Conservation (phyloP, 192 early-diverging fungal species). For the Dissophora globulifera region DNA sequence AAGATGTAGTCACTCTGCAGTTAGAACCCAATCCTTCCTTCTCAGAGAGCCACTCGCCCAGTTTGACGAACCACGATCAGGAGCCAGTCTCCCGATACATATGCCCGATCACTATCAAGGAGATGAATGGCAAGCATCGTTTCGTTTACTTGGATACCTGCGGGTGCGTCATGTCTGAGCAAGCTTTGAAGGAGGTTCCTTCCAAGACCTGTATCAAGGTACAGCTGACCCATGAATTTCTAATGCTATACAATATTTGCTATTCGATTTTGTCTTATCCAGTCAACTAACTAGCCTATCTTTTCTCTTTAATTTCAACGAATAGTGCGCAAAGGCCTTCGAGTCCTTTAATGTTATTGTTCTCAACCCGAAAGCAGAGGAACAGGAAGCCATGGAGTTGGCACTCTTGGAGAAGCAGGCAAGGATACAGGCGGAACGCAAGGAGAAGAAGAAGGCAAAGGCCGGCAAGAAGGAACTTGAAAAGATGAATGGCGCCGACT, state of each 20-base stretch:
- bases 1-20: constrained; percentile 77
- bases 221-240: too few relatives aligned
- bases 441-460: constrained; percentile 61
- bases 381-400: constrained; percentile 66
- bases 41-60: constrained; percentile 52
- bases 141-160: constrained; percentile 73
- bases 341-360: constrained; percentile 66
- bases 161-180: constrained; percentile 84
- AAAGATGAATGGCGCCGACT: constrained; percentile 38
- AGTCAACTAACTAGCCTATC: not conserved
- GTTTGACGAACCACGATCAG: constrained; percentile 64
- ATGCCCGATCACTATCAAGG: constrained; percentile 84
- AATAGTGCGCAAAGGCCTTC: constrained; percentile 73
- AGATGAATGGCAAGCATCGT: constrained; percentile 86
- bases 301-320: not conserved
- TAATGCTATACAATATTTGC: too few relatives aligned
- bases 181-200: constrained; percentile 78
- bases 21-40: constrained; percentile 75
- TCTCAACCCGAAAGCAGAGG: constrained; percentile 76
- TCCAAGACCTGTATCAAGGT: constrained; percentile 70
- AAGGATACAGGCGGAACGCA: constrained; percentile 56
- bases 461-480: constrained; percentile 54
- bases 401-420: constrained; percentile 66
- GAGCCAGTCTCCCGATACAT: constrained; percentile 66
- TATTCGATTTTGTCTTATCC: not conserved